phyloP scores from a whole-genome alignment of 2,329 filamentous ascomycete genomes.

The Fusarium papillatum region DNA sequence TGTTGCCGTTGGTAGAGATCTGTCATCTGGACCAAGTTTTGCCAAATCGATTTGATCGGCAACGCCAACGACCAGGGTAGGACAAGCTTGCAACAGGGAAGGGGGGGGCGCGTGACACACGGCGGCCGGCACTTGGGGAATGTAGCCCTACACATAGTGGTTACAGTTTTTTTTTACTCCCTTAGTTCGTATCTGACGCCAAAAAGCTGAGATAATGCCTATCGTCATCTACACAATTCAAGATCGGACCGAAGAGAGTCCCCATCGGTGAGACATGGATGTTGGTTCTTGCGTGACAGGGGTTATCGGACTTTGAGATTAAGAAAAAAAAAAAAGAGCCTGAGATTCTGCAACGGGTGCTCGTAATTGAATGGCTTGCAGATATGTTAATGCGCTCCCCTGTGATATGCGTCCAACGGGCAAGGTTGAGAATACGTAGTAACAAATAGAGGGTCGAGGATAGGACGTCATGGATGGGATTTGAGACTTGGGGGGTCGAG shows the following conservation, averaged over 20 bases:
- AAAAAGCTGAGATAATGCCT: slow-evolving; percentile 16
- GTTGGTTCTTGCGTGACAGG: neutral
- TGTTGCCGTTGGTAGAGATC: slow-evolving; percentile 1
- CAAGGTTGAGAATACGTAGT: too few species aligned
- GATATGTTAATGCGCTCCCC: neutral
- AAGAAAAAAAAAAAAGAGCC: neutral
- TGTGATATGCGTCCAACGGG: slow-evolving; percentile 3
- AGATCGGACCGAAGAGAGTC: slow-evolving; percentile 35
- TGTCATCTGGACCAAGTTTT: neutral
- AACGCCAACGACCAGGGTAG: neutral
- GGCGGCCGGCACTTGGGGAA: neutral
- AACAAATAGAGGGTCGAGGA: neutral
- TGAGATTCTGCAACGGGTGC: neutral
- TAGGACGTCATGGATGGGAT: neutral
- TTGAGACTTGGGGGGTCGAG: neutral
- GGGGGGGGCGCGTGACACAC: neutral
- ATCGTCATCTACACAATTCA: slow-evolving; percentile 26
- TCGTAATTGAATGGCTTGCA: neutral
- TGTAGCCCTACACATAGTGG: neutral
- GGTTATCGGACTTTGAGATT: neutral
- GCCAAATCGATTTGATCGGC: neutral
- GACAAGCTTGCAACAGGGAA: neutral
- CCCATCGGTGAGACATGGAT: slow-evolving; percentile 21
- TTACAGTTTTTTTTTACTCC: too few species aligned
- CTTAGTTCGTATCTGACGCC: slow-evolving; percentile 20